Conservation (phyloP, 768 basidiomycete species). For the Xerocomellus amylosporus region DNA sequence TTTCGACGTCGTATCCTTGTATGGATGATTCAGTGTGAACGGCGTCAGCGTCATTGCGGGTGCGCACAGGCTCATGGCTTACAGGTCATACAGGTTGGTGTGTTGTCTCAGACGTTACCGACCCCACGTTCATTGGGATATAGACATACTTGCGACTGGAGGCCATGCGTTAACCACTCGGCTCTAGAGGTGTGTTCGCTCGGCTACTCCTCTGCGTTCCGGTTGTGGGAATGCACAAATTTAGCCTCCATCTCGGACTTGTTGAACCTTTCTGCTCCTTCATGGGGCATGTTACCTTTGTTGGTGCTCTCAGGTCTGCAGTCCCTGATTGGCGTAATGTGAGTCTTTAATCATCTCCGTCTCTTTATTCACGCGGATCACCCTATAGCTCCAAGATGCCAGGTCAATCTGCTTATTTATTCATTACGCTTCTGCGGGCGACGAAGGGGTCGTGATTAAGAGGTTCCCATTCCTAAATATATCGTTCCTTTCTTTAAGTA, state of each 20-base stretch:
- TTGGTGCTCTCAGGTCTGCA: slow-evolving; percentile 39
- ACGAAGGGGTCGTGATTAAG: slow-evolving; percentile 52
- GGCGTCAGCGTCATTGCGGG: slow-evolving; percentile 22
- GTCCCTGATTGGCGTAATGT: slow-evolving; percentile 36
- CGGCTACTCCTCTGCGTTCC: slow-evolving; percentile 44
- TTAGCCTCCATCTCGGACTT: slow-evolving; percentile 49
- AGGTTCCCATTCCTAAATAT: slow-evolving; percentile 41
- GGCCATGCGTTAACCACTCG: background rate
- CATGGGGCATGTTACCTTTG: slow-evolving; percentile 36
- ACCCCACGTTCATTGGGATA: slow-evolving; percentile 52
- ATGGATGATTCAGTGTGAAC: slow-evolving; percentile 35
- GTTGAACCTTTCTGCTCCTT: slow-evolving; percentile 42
- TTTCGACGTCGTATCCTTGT: slow-evolving; percentile 60
- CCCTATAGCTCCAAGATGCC: slow-evolving; percentile 10
- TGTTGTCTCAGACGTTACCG: slow-evolving; percentile 27
- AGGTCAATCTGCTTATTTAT: slow-evolving; percentile 35
- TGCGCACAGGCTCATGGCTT: background rate
- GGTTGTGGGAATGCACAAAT: slow-evolving; percentile 56
- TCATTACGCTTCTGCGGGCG: slow-evolving; percentile 37
- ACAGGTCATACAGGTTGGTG: slow-evolving; percentile 17
- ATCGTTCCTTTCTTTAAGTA: slow-evolving; percentile 44
- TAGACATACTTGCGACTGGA: background rate
- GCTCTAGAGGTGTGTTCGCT: slow-evolving; percentile 45
- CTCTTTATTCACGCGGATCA: slow-evolving; percentile 2
- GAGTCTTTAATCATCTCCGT: slow-evolving; percentile 14